These are phyloP conservation scores for Naganishia randhawae DNA, from an alignment of 768 basidiomycete genomes.

Conservation along the genomic window DNA sequence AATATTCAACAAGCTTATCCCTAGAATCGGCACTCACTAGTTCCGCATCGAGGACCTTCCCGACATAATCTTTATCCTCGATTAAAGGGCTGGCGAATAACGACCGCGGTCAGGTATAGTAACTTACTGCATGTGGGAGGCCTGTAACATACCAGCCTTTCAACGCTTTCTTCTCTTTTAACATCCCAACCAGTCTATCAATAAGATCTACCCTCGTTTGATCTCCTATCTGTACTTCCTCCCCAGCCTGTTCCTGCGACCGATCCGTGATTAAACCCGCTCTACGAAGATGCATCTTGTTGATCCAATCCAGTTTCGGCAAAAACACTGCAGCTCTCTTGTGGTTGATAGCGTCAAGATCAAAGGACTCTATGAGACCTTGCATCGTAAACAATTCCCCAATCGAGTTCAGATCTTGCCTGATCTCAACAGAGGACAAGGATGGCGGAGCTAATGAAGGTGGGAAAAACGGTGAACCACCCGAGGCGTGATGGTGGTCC, in stretches of 20 bases:
- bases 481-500: constrained; percentile 58
- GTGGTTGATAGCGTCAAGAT: constrained; percentile 70
- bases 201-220: constrained; percentile 56
- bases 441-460: background rate
- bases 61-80: constrained; percentile 57
- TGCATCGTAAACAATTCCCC: constrained; percentile 52
- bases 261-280: constrained; percentile 53
- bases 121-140: background rate
- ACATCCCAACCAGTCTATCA: constrained; percentile 52
- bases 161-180: constrained; percentile 39
- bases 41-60: constrained; percentile 59
- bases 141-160: constrained; percentile 27
- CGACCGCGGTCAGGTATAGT: background rate
- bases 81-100: constrained; percentile 31
- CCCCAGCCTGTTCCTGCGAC: constrained; percentile 29
- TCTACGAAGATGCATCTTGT: constrained; percentile 74
- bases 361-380: constrained; percentile 74
- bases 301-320: constrained; percentile 76
- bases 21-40: constrained; percentile 38
- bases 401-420: constrained; percentile 18
- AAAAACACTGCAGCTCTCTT: constrained; percentile 77
- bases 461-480: constrained; percentile 32
- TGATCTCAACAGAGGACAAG: background rate
- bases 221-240: constrained; percentile 1
- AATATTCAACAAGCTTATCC: background rate